Percentiles rank a stretch among this genome's conserved stretches.
These are phyloP conservation scores for Cladosporium halotolerans DNA, from an alignment of 2,329 filamentous ascomycete genomes.

Conservation along the genomic window DNA sequence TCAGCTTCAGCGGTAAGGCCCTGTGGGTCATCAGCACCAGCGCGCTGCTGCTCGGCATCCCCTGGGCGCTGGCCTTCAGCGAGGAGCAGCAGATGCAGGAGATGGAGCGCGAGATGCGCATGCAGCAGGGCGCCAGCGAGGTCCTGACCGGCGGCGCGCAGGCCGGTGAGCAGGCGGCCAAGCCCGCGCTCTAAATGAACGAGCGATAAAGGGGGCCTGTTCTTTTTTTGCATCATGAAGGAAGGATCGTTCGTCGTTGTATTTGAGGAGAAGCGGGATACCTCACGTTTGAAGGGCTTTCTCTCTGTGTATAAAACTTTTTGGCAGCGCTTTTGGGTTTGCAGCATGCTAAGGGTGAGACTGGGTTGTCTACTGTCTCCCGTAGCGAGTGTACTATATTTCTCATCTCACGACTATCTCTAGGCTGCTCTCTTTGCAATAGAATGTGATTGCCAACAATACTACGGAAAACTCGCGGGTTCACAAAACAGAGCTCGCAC, in stretches of 20 bases:
- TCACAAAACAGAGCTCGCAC: too few relatives aligned
- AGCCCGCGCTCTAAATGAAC: conserved; percentile 1
- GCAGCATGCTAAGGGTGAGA: neutral
- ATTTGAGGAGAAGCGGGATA: neutral
- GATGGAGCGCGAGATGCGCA: conserved; percentile 96
- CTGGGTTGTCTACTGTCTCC: neutral
- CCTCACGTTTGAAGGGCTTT: neutral
- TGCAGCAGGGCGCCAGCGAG: conserved; percentile 87
- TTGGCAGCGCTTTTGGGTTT: neutral
- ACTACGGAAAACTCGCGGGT: too few relatives aligned
- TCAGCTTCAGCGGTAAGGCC: conserved; percentile 73
- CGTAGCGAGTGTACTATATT: conserved; percentile 11
- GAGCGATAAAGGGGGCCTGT: neutral
- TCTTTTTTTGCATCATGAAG: neutral
- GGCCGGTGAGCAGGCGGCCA: conserved; percentile 4
- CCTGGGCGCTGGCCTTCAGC: conserved; percentile 84
- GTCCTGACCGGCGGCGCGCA: conserved; percentile 32
- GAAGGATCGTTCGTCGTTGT: neutral
- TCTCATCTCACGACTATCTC: conserved; percentile 1
- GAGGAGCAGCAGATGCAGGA: conserved; percentile 96
- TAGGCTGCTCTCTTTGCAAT: too few relatives aligned
- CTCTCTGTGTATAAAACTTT: conserved; percentile 7
- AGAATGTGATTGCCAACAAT: too few relatives aligned
- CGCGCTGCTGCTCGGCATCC: conserved; percentile 82
- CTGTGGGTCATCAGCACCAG: conserved; percentile 89